phyloP scores from a whole-genome alignment of 208 protist genomes.

The Leishmania major region DNA sequence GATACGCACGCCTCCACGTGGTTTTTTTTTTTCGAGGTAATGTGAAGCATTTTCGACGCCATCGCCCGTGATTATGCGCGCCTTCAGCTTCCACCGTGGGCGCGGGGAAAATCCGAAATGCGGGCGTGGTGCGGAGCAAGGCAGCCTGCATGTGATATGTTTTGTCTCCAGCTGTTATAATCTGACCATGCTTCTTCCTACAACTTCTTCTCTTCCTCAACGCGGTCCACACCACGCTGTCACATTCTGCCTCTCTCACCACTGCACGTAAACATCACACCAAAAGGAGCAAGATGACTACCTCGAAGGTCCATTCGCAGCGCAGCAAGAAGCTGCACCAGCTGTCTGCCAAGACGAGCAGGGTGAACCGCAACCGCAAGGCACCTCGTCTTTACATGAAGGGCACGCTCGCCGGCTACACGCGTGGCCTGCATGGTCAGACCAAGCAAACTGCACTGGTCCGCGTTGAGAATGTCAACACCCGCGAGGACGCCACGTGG shows the following conservation, averaged over 20 bases:
- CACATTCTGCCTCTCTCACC: not conserved
- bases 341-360: conserved; percentile 85
- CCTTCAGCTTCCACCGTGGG: not conserved
- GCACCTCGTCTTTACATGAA: conserved; percentile 93
- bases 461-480: conserved; percentile 97
- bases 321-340: conserved; percentile 93
- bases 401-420: conserved; percentile 90
- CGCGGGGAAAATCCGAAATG: not conserved
- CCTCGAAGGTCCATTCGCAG: conserved; percentile 77
- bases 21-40: not conserved
- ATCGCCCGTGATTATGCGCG: not conserved
- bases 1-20: not conserved
- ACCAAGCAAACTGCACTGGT: conserved; percentile 95
- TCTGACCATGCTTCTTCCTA: not conserved
- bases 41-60: not conserved
- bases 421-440: conserved; percentile 93
- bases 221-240: not conserved
- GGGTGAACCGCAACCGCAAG: conserved; percentile 86
- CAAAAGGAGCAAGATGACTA: conserved; percentile 46
- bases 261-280: not conserved
- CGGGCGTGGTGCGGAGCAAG: not conserved
- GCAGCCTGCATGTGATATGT: not conserved
- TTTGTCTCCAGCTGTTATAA: not conserved
- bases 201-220: not conserved
- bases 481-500: conserved; percentile 94